Conservation (phyloP, 1,284 basidiomycete genomes). For the Fomitiporia mediterranea region DNA sequence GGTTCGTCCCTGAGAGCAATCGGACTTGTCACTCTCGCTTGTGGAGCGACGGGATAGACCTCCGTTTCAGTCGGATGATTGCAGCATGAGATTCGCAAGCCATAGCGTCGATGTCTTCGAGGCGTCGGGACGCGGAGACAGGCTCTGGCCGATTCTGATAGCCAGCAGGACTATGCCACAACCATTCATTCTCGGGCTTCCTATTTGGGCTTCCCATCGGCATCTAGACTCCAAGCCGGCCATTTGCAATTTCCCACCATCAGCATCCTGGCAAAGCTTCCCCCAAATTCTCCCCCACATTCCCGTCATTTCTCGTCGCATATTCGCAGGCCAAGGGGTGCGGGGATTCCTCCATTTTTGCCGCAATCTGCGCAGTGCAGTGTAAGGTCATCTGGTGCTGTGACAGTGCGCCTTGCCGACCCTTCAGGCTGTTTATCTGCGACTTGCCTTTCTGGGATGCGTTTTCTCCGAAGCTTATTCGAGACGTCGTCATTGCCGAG, state of each 20-base stretch:
- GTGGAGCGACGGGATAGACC: not conserved
- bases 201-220: not conserved
- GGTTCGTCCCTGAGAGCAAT: not conserved
- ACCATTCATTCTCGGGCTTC: not conserved
- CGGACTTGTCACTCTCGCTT: not conserved
- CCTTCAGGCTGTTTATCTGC: not conserved
- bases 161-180: not conserved
- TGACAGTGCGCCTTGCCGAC: not conserved
- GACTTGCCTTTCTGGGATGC: constrained; percentile 1
- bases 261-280: not conserved
- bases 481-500: not conserved
- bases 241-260: not conserved
- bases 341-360: not conserved
- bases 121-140: constrained; percentile 1
- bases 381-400: not conserved
- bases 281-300: not conserved
- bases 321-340: not conserved
- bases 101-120: not conserved
- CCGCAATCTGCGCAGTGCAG: not conserved
- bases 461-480: not conserved
- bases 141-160: not conserved
- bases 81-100: not conserved
- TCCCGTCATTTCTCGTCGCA: not conserved
- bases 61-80: not conserved
- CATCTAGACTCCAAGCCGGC: not conserved